phyloP scores from a whole-genome alignment of 108 stramenopile species.

The Thalassiosira profunda region DNA sequence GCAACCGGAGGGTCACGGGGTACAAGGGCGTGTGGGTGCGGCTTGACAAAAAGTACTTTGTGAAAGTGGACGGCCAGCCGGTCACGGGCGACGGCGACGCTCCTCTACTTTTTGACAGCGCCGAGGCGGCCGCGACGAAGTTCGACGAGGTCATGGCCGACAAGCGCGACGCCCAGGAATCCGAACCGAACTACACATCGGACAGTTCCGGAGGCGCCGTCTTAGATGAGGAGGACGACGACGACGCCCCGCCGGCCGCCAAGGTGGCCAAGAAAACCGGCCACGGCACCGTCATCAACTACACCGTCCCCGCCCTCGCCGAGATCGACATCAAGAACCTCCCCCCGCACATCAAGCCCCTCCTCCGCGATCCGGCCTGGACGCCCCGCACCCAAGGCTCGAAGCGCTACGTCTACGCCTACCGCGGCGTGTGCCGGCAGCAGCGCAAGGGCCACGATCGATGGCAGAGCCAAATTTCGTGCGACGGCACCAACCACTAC shows the following conservation, averaged over 20 bases:
- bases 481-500: slow-evolving; percentile 87
- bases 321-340: slow-evolving; percentile 89
- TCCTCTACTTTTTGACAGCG: slow-evolving; percentile 64
- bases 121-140: slow-evolving; percentile 73
- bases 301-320: slow-evolving; percentile 57
- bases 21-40: slow-evolving; percentile 82
- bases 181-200: slow-evolving; percentile 67
- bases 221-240: too few species aligned
- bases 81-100: too few species aligned
- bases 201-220: slow-evolving; percentile 71
- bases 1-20: slow-evolving; percentile 64
- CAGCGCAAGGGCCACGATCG: slow-evolving; percentile 91
- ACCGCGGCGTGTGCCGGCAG: slow-evolving; percentile 91
- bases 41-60: slow-evolving; percentile 74
- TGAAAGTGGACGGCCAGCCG: slow-evolving; percentile 46
- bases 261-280: slow-evolving; percentile 6
- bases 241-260: slow-evolving; percentile 5
- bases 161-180: slow-evolving; percentile 18
- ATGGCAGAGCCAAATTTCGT: slow-evolving; percentile 93
- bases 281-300: slow-evolving; percentile 20
- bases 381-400: slow-evolving; percentile 86
- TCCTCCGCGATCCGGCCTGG: slow-evolving; percentile 87
- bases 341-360: slow-evolving; percentile 79
- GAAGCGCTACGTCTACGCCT: slow-evolving; percentile 91
- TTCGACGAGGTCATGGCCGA: slow-evolving; percentile 60